Evolutionary conservation across 2,329 filamentous ascomycete species (phyloP), one percentile per base, ranked within the genome.

Genomic region (Aureobasidium sp.): DNA sequence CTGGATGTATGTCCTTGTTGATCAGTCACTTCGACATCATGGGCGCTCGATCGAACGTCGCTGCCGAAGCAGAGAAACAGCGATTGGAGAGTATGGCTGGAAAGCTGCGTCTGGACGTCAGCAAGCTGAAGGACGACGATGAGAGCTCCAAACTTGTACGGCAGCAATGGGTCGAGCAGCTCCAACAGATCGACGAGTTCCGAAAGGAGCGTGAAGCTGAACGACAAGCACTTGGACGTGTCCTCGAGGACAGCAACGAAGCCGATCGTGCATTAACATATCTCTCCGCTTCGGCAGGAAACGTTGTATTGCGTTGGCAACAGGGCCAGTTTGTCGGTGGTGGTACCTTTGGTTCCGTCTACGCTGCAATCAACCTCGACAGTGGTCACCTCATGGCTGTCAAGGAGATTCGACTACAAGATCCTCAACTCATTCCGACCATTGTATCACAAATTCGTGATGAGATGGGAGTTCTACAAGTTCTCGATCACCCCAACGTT

Each of bases 21-120:
- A 97, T 99, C 67, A 97, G 92, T 11, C 94, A 99, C 75, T 99
- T 99, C 70, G 94, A 99, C 74, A 97, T 99, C 75, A 96, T 99
- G 89, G 94, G 94, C 27, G 94, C 94, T 29, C 86, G 93, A 70
- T 96, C 92, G 7, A 97, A 88, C 45, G 82, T 97, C 65, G 94
- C 94, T 12, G 94, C 94, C 5, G 91, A 97, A 75, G 91, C 91
- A 1, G 94, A 99, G 76, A 92, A 91, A 73, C 90, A 96, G 71
- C 84, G 90, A 47, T 83, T 92, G 67, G 93, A 97, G 69, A 88
- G 90, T 31, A 79, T 91, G 63, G 84, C 88, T 59, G 87, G 88
- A 31, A 88, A 91, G 70, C 85, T 89, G 70, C 84, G 88, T 65
- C 81, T 94, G 66, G 91, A 96, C 70, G 86, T 92, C 70, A 90